Conservation (phyloP, 257 asterid genomes). For the Fraxinus quadrangulata region DNA sequence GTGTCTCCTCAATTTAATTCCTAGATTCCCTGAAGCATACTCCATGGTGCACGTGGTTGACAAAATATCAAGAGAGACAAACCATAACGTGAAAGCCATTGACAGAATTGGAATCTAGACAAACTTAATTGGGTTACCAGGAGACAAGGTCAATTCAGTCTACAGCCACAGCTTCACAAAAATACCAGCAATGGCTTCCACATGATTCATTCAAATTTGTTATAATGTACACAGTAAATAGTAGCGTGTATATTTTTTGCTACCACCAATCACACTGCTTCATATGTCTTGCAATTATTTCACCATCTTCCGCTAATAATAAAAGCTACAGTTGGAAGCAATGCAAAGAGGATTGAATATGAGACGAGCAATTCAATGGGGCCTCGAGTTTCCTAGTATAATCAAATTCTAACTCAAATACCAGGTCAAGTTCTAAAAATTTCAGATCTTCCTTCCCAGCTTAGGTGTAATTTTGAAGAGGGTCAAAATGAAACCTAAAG, state of each 20-base stretch:
- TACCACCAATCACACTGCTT: too few relatives aligned
- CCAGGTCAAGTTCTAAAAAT: neutral
- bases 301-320: neutral
- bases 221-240: neutral
- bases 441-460: neutral
- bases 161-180: neutral
- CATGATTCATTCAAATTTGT: neutral
- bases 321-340: neutral
- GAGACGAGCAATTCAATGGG: neutral
- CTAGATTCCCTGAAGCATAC: conserved; percentile 12
- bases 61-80: neutral
- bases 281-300: neutral
- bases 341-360: too few relatives aligned
- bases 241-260: neutral
- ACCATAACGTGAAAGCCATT: neutral
- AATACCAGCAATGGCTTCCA: neutral
- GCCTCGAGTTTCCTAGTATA: neutral
- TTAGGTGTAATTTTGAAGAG: neutral
- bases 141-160: conserved; percentile 1
- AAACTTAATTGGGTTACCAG: conserved; percentile 1
- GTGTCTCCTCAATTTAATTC: neutral
- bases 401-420: neutral
- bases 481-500: neutral
- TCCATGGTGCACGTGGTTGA: neutral
- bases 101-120: neutral